A percentile compares a stretch with the other conserved stretches of the same genome.
These are phyloP conservation scores for Cystoderma amianthinum DNA, from an alignment of 768 basidiomycete genomes.

Conservation along the genomic window DNA sequence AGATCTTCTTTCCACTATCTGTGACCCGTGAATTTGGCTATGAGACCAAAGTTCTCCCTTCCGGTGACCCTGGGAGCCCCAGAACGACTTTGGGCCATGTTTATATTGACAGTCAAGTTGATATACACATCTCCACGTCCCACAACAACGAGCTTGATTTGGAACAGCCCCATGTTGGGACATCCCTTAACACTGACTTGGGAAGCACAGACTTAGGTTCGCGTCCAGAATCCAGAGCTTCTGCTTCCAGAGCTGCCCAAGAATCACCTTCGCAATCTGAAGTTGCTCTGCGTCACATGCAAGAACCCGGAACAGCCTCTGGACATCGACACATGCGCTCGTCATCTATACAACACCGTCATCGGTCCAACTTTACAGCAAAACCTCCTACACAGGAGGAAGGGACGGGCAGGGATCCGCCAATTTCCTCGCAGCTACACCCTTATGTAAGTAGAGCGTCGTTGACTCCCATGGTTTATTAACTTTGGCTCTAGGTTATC, in stretches of 20 bases:
- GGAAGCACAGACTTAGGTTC: background rate
- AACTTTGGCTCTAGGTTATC: conserved; percentile 21
- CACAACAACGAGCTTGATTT: no score
- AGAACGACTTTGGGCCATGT: conserved; percentile 19
- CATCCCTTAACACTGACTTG: background rate
- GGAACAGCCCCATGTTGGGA: no score
- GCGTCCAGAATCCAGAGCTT: background rate
- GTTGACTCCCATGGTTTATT: conserved; percentile 1
- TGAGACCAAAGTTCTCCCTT: conserved; percentile 30
- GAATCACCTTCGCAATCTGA: background rate
- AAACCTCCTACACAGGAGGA: background rate
- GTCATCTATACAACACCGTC: background rate
- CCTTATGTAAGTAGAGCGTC: conserved; percentile 28
- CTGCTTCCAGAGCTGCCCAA: background rate
- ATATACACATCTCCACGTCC: no score
- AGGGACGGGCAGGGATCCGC: background rate
- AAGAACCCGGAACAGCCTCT: background rate
- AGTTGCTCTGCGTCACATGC: background rate
- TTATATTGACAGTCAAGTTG: conserved; percentile 19
- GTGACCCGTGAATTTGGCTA: conserved; percentile 60
- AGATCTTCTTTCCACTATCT: conserved; percentile 80
- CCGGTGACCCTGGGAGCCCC: conserved; percentile 9
- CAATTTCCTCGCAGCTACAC: conserved; percentile 26
- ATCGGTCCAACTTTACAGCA: background rate
- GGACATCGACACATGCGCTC: background rate